phyloP scores from a whole-genome alignment of 1,284 basidiomycete species.

The Sporisorium reilianum region DNA sequence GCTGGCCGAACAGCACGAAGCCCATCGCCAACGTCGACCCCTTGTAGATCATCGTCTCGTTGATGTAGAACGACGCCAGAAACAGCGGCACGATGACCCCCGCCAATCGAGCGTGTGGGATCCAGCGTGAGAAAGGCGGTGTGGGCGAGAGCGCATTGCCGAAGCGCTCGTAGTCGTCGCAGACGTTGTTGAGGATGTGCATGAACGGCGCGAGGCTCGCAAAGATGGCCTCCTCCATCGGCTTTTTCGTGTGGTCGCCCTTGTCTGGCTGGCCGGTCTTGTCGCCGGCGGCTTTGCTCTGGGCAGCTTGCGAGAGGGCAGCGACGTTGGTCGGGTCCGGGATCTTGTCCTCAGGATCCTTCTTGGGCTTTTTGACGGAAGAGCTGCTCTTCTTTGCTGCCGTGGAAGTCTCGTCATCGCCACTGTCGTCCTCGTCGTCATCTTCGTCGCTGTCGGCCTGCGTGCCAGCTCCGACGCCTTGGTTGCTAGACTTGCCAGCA shows the following conservation, averaged over 20 bases:
- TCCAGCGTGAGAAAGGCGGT: conserved; percentile 69
- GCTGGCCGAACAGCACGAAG: conserved; percentile 74
- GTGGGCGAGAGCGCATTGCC: conserved; percentile 71
- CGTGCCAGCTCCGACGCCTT: conserved; percentile 11
- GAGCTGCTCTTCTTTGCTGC: conserved; percentile 18
- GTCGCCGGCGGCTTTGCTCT: conserved; percentile 68
- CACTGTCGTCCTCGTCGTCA: conserved; percentile 29
- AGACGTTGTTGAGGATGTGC: conserved; percentile 73
- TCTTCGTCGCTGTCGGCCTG: conserved; percentile 8
- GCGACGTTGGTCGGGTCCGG: conserved; percentile 70
- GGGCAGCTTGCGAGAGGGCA: conserved; percentile 63
- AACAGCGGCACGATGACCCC: conserved; percentile 66
- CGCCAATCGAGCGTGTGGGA: conserved; percentile 66
- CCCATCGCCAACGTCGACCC: conserved; percentile 72
- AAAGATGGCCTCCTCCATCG: conserved; percentile 65
- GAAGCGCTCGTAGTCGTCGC: conserved; percentile 70
- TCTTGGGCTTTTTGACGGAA: conserved; percentile 24
- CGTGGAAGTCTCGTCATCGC: conserved; percentile 6
- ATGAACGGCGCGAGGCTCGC: conserved; percentile 70
- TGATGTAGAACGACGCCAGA: conserved; percentile 71
- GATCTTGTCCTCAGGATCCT: conserved; percentile 49
- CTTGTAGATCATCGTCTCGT: conserved; percentile 71
- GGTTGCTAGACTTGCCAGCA: conserved; percentile 68
- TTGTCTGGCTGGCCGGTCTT: conserved; percentile 46
- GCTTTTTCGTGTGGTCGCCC: conserved; percentile 68